Conservation (phyloP, 495 filamentous ascomycete species). For the Daldinia bambusicola region DNA sequence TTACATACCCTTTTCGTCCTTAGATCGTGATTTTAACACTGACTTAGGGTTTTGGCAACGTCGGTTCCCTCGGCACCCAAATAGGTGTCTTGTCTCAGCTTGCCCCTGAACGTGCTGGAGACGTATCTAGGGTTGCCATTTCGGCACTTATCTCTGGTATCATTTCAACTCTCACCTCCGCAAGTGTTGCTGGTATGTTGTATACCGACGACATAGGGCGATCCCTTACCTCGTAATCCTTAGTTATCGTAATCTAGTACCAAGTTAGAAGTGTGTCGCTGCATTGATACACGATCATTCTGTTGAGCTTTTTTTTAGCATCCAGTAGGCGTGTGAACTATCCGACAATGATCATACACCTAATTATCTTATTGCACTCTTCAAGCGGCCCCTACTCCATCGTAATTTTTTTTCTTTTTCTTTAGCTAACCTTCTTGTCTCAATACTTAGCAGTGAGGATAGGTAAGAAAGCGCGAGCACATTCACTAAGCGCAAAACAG, state of each 20-base stretch:
- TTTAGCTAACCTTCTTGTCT: too few species aligned
- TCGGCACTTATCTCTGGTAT: slow-evolving; percentile 82
- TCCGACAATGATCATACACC: too few species aligned
- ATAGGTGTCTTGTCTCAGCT: slow-evolving; percentile 87
- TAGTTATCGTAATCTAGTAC: background rate
- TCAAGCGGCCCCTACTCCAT: too few species aligned
- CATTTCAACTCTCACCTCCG: slow-evolving; percentile 81
- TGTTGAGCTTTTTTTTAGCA: too few species aligned
- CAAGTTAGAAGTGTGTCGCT: background rate
- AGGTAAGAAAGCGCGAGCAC: too few species aligned
- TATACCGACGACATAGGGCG: slow-evolving; percentile 45
- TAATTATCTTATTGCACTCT: too few species aligned
- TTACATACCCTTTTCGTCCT: slow-evolving; percentile 47
- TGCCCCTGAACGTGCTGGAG: slow-evolving; percentile 74
- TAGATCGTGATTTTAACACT: slow-evolving; percentile 43
- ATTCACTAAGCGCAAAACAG: too few species aligned
- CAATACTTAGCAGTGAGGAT: too few species aligned
- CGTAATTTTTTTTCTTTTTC: too few species aligned
- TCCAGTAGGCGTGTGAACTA: too few species aligned
- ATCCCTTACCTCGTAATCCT: background rate
- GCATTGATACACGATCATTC: background rate
- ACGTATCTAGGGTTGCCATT: slow-evolving; percentile 79
- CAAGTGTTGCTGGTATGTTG: slow-evolving; percentile 77
- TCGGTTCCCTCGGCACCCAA: slow-evolving; percentile 83
- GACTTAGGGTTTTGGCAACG: slow-evolving; percentile 75